These are phyloP conservation scores for Biscogniauxia mediterranea DNA, from an alignment of 2,329 filamentous ascomycete genomes.

Conservation along the genomic window DNA sequence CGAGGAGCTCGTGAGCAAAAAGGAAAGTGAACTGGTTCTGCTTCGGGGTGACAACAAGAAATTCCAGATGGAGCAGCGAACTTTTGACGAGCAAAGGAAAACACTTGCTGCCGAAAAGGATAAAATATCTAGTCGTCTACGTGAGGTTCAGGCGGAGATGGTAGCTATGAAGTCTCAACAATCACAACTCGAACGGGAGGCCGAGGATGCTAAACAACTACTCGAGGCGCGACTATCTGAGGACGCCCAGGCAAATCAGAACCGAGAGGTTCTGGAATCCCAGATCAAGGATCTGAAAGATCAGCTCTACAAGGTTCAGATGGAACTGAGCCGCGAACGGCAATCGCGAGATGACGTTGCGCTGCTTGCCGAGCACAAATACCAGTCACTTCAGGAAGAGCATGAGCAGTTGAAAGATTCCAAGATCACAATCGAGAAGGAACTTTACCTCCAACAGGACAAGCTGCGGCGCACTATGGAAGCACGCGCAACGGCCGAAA, in stretches of 20 bases:
- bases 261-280: constrained; percentile 76
- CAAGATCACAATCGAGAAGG: constrained; percentile 97
- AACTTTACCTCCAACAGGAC: constrained; percentile 94
- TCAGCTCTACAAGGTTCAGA: constrained; percentile 80
- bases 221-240: constrained; percentile 87
- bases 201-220: constrained; percentile 79
- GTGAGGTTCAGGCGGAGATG: constrained; percentile 83
- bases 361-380: constrained; percentile 86
- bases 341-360: constrained; percentile 94
- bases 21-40: constrained; percentile 88
- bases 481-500: constrained; percentile 74
- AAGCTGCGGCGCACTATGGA: constrained; percentile 83
- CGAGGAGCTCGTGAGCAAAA: constrained; percentile 87
- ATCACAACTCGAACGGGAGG: constrained; percentile 80
- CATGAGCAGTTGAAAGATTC: constrained; percentile 85
- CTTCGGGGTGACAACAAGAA: constrained; percentile 82
- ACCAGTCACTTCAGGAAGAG: constrained; percentile 76
- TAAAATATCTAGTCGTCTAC: constrained; percentile 70
- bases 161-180: constrained; percentile 85
- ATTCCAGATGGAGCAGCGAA: constrained; percentile 75
- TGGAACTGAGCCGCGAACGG: constrained; percentile 84
- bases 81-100: constrained; percentile 76
- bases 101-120: constrained; percentile 74
- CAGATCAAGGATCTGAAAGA: constrained; percentile 86
- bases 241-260: constrained; percentile 80